Evolutionary conservation across 2,329 filamentous ascomycete genomes (phyloP).

Genomic region (Aspergillus brasiliensis): DNA sequence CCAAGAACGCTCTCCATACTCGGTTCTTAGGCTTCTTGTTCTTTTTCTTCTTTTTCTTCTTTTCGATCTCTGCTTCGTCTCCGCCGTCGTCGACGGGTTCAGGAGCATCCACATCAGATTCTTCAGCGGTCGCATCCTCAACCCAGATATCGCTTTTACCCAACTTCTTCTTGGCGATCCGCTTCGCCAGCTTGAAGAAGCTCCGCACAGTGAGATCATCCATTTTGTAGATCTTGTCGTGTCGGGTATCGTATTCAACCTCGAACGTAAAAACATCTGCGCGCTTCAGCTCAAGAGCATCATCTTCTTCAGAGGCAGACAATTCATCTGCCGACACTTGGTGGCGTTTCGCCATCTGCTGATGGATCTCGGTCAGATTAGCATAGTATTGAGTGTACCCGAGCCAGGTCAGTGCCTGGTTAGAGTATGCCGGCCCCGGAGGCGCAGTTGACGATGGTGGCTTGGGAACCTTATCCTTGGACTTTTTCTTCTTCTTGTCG

Average conservation of each 20-base stretch:
- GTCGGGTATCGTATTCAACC: conserved; percentile 82
- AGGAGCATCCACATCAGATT: conserved; percentile 13
- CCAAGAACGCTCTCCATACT: conserved; percentile 76
- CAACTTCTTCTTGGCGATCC: conserved; percentile 62
- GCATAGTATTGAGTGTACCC: conserved; percentile 91
- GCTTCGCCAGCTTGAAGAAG: conserved; percentile 75
- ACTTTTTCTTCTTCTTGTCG: conserved; percentile 54
- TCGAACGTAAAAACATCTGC: conserved; percentile 69
- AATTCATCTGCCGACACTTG: not conserved
- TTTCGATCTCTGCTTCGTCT: conserved; percentile 11
- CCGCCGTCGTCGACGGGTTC: not conserved
- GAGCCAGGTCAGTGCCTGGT: conserved; percentile 75
- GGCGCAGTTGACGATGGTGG: conserved; percentile 71
- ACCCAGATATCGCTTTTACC: conserved; percentile 28
- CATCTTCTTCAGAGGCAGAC: conserved; percentile 6
- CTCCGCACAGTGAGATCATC: conserved; percentile 82
- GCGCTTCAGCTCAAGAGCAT: conserved; percentile 53
- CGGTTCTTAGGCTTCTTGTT: conserved; percentile 55
- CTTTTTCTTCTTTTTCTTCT: conserved; percentile 45
- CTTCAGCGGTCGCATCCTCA: conserved; percentile 15
- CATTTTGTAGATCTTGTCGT: conserved; percentile 73
- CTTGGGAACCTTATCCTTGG: conserved; percentile 66
- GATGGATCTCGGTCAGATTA: conserved; percentile 89
- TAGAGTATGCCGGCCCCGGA: conserved; percentile 87
- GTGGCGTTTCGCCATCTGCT: conserved; percentile 54